Evolutionary conservation across 176 grass and related monocot species (phyloP), one percentile per base, ranked within the genome.

Genomic region (Oryza brachyantha): DNA sequence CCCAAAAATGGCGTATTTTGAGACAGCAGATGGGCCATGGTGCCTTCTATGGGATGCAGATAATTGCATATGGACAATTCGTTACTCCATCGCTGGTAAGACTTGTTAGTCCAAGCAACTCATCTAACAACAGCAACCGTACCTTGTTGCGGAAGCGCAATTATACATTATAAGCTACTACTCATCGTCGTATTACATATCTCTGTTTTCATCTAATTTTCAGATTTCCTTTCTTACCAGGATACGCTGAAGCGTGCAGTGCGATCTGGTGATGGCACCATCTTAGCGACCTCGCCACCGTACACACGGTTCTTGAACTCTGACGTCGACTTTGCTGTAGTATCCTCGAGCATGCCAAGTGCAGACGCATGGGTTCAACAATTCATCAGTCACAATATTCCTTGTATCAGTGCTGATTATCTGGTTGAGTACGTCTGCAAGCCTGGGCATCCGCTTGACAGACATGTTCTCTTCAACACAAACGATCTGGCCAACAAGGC

Each of bases 251-350:
- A 94, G 84, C 85, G 95, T 21, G 95, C 85, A 1, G 90, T 94
- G 48, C 88, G 84, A 64, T 80, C 95, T 0, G 95, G 95, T 3
- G 92, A 98, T 41, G 95, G 92, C 60, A 84, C 71, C 68, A 83
- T 98, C 75, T 68, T 98, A 55, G 95, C 95, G 43, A 94, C 95
- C 65, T 92, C 89, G 10, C 95, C 95, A 6, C 95, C 95, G 3
- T 98, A 94, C 55, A 88, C 87, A 35, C 77, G 87, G 35, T 88
- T 98, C 62, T 31, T 98, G 21, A 84, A 88, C 52, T 73, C 87
- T 10, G 68, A 85, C 13, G 66, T 98, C 13, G 85, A 98, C 43
- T 98, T 88, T 7, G 89, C 91, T 8, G 83, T 98, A 0, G 71
- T 98, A 55, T 87, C 91, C 21, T 45, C 74, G 19, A 57, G 77